phyloP scores from a whole-genome alignment of 371 early-diverging fungal species.

The Mucor velutinosus region DNA sequence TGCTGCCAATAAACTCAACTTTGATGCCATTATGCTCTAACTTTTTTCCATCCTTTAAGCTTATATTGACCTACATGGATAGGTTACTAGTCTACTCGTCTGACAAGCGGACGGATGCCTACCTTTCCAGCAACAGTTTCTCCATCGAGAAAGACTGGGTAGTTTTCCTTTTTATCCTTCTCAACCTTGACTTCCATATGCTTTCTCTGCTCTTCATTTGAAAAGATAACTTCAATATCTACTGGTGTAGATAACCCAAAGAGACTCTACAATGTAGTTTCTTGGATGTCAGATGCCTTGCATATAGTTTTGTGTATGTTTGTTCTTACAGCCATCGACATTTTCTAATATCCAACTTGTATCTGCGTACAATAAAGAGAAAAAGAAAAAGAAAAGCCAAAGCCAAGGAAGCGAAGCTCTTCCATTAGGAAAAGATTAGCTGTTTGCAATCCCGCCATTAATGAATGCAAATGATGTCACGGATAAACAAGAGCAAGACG shows the following conservation, averaged over 20 bases:
- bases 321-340: slow-evolving; percentile 45
- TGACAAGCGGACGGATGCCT: slow-evolving; percentile 5
- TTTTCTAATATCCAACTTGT: background rate
- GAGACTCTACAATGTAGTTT: slow-evolving; percentile 59
- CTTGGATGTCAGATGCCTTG: background rate
- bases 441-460: background rate
- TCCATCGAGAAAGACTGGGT: slow-evolving; percentile 97
- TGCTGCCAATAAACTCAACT: slow-evolving; percentile 95
- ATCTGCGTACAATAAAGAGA: background rate
- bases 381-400: background rate
- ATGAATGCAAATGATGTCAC: slow-evolving; percentile 4
- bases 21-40: slow-evolving; percentile 97
- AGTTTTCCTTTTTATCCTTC: slow-evolving; percentile 82
- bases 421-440: background rate
- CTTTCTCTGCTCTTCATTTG: slow-evolving; percentile 77
- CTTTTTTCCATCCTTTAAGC: slow-evolving; percentile 87
- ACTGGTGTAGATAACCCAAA: slow-evolving; percentile 85
- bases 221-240: slow-evolving; percentile 84
- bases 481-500: background rate
- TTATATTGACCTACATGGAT: slow-evolving; percentile 79
- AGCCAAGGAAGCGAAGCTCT: background rate
- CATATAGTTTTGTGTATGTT: background rate
- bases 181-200: slow-evolving; percentile 78
- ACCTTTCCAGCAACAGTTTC: slow-evolving; percentile 95
- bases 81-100: background rate